These are phyloP conservation scores for Wickerhamomyces canadensis DNA, from an alignment of 805 yeast species.

Conservation along the genomic window DNA sequence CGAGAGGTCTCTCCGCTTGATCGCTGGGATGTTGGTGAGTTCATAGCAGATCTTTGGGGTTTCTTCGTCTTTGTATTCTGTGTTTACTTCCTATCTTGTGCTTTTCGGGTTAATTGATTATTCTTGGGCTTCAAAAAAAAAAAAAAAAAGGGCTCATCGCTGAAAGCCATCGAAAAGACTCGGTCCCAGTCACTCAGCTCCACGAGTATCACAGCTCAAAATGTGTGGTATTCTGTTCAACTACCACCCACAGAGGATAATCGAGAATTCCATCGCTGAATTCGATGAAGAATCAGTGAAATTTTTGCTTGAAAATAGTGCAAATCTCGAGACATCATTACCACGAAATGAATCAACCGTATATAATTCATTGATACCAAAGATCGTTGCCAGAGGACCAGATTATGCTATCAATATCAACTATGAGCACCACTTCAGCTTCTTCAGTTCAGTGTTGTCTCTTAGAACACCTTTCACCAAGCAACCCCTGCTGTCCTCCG, in stretches of 20 bases:
- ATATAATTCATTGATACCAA: conserved; percentile 35
- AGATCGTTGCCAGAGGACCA: conserved; percentile 58
- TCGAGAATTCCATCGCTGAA: too few species aligned
- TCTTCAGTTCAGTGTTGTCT: conserved; percentile 61
- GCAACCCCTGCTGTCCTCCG: conserved; percentile 54
- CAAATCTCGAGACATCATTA: not conserved
- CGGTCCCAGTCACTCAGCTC: too few species aligned
- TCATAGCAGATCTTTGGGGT: not conserved
- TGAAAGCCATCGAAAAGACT: too few species aligned
- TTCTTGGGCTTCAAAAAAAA: too few species aligned
- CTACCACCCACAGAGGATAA: too few species aligned
- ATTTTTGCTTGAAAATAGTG: not conserved
- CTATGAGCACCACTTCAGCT: conserved; percentile 11
- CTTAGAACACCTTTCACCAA: conserved; percentile 70
- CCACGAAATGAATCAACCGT: not conserved
- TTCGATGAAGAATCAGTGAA: too few species aligned
- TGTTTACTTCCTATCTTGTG: too few species aligned
- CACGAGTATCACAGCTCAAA: too few species aligned
- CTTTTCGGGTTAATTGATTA: conserved; percentile 17
- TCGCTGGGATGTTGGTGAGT: not conserved
- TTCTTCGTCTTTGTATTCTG: too few species aligned
- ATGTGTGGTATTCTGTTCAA: too few species aligned
- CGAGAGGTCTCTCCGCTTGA: not conserved
- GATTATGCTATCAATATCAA: conserved; percentile 37
- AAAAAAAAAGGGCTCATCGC: too few species aligned